These are phyloP conservation scores for Aspergillus chevalieri DNA, from an alignment of 2,329 filamentous ascomycete genomes.

Conservation along the genomic window DNA sequence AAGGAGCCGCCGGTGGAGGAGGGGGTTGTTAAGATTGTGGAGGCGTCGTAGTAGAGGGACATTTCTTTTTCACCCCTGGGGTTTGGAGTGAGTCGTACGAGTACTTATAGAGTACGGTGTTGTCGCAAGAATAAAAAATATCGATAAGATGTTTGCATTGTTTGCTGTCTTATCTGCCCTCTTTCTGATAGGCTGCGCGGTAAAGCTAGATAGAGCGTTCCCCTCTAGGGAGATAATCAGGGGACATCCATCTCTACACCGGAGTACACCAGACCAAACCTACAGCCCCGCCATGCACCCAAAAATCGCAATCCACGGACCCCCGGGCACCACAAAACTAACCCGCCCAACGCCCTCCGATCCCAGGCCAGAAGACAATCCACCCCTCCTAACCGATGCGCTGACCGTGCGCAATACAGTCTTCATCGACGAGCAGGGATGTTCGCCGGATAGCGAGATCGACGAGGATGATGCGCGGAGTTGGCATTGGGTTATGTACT, in stretches of 20 bases:
- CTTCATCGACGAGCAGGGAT: constrained; percentile 53
- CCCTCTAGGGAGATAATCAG: no score
- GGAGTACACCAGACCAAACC: no score
- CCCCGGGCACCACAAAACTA: background rate
- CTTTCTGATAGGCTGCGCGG: no score
- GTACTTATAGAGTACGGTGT: no score
- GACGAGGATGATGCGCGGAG: constrained; percentile 73
- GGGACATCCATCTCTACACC: no score
- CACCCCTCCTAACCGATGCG: constrained; percentile 54
- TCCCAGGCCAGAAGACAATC: constrained; percentile 26
- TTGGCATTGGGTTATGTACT: constrained; percentile 84
- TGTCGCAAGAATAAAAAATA: no score
- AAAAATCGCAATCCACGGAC: background rate
- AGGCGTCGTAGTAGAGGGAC: constrained; percentile 94
- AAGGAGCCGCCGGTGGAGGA: constrained; percentile 70
- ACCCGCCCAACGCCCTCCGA: constrained; percentile 19
- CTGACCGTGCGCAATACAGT: constrained; percentile 54
- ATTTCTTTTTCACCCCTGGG: constrained; percentile 44
- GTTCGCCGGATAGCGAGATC: constrained; percentile 62
- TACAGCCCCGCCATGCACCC: no score
- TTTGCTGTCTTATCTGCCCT: background rate
- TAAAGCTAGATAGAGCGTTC: no score
- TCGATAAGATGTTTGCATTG: background rate
- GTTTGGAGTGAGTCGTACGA: background rate
- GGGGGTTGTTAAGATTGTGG: constrained; percentile 61